phyloP scores from a whole-genome alignment of 2,329 filamentous ascomycete genomes.

The Fusarium sp. region DNA sequence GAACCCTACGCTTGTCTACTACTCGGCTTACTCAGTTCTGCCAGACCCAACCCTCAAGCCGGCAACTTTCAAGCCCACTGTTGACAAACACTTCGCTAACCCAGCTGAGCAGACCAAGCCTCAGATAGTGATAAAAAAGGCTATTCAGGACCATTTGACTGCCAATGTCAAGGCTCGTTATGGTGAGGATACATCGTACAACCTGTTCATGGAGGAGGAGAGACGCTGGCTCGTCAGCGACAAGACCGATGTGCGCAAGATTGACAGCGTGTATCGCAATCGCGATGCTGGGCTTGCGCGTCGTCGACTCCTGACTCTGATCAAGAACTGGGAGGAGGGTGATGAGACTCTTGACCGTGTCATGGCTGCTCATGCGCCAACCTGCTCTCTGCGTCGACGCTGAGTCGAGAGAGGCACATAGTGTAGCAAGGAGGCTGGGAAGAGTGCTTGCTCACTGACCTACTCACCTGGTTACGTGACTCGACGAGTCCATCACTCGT shows the following conservation, averaged over 20 bases:
- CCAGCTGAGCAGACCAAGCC: conserved; percentile 43
- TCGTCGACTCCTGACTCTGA: conserved; percentile 52
- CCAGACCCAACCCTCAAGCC: conserved; percentile 44
- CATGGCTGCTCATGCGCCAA: conserved; percentile 51
- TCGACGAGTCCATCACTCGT: neutral
- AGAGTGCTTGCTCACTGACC: conserved; percentile 2
- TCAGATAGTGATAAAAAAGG: conserved; percentile 49
- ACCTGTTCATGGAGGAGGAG: conserved; percentile 53
- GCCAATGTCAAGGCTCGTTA: conserved; percentile 52
- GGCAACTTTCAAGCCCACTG: conserved; percentile 50
- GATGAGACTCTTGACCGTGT: conserved; percentile 56
- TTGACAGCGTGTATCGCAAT: conserved; percentile 61
- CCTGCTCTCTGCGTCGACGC: conserved; percentile 45
- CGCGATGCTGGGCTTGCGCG: conserved; percentile 56
- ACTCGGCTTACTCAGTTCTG: conserved; percentile 54
- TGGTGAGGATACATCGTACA: conserved; percentile 50
- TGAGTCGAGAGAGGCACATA: neutral
- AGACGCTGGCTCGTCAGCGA: conserved; percentile 58
- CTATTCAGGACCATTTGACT: conserved; percentile 50
- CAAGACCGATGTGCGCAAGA: conserved; percentile 56
- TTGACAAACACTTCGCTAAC: conserved; percentile 44
- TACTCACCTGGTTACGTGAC: neutral
- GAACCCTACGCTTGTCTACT: conserved; percentile 55
- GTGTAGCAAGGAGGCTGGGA: neutral
- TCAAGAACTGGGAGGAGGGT: conserved; percentile 58